Evolutionary conservation across 768 basidiomycete species (phyloP), one percentile per base, ranked within the genome.

Genomic region (Suillus discolor): DNA sequence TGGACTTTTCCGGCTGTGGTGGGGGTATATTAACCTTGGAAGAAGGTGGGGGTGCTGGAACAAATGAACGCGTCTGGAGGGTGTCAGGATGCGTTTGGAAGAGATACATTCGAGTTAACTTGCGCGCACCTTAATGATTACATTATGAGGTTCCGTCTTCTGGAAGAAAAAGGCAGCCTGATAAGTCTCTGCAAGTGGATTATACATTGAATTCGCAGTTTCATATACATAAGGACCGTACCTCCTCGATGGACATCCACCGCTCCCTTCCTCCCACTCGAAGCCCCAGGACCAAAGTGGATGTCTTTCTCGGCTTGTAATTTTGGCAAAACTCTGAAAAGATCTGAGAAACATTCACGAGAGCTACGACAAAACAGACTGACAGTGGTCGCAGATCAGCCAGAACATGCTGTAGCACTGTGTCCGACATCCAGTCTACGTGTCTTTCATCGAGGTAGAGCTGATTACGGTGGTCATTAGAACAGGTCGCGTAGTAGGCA

Each of bases 121-220:
- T n/a, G 39, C 7, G 68, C 78, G n/a, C 60, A 91, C 95, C 83
- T 97, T 97, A 70, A 93, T 79, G 9, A 95, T 80, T 2, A 96
- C 83, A 0, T 92, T 88, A 75, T 96, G 93, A 12, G 91, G 85
- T 61, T 94, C 93, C 3, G 87, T 89, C 76, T 89, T 89, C 28
- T 93, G 86, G 69, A 96, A 81, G 78, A 96, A 97, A 74, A 94
- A 97, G 57, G 91, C 94, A 74, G 94, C 95, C 69, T 97, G 95
- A 72, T 96, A 97, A 0, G 84, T 85, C 66, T 92, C 95, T 96
- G 73, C 23, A 57, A 36, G 62, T 53, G 60, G 49, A 41, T 55
- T 59, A 31, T 42, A 62, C 18, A n/a, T 18, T 64, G 64, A 4
- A 53, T 64, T 44, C 65, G 63, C 60, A 61, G 61, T 64, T 55